Evolutionary conservation across 1,284 basidiomycete genomes (phyloP), one percentile per base, ranked within the genome.

Genomic region (Sporisorium exsertum): DNA sequence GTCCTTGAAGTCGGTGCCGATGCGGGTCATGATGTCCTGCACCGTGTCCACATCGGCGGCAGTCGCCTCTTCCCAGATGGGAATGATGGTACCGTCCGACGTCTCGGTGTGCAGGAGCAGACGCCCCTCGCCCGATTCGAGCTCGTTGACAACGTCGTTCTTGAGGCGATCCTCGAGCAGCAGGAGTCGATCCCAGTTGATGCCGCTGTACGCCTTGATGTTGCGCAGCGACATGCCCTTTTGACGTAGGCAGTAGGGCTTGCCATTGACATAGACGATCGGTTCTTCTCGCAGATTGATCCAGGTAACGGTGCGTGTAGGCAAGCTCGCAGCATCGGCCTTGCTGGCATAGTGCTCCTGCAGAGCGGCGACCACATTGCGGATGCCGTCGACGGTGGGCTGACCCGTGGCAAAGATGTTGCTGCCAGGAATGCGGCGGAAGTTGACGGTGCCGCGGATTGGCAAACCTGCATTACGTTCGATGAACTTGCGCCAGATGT

Each of bases 31-130:
- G 63, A 97, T 90, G 64, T 97, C 94, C 79, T 94, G 92, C 43
- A 98, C 88, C 0, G 94, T 94, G 42, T 91, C 90, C 12, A 99
- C 92, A 77, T 94, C 90, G 7, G 89, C 87, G n/a, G 89, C 86
- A 52, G 90, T 88, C 2, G 93, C 93, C 78, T 94, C 93, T 86
- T 98, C 96, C 97, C 97, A 99, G 2, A 97, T 88, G 0, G 97
- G 96, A 9, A 96, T 90, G 13, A 99, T 93, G 4, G 92, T 90
- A 2, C 97, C 95, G 78, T 95, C 93, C 0, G 90, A 85, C 0
- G 92, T 91, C 87, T 99, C 97, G 0, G 93, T 92, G 81, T 99
- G 97, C 27, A 99, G 88, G 5, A 99, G 88, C 0, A 97, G 87
- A 88, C 91, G 90, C 64, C 94, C 94, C 40, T 93, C 94, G 78